Conservation (phyloP, 768 basidiomycete genomes). For the Favolaschia claudopus region DNA sequence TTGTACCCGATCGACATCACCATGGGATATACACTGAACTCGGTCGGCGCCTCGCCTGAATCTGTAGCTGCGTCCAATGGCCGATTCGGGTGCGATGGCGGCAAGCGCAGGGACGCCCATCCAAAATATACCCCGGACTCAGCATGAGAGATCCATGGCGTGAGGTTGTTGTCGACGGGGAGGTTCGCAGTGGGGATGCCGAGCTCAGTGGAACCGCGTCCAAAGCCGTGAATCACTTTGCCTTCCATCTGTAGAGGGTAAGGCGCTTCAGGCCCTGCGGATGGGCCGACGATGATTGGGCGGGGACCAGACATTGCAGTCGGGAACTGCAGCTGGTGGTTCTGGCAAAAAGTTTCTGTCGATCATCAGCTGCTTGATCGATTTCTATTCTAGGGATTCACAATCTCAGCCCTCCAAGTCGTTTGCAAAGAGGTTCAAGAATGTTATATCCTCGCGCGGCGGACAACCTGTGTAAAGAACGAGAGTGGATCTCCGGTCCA, state of each 20-base stretch:
- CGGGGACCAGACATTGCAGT: not conserved
- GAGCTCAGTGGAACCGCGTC: slow-evolving; percentile 29
- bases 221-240: slow-evolving; percentile 31
- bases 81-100: slow-evolving; percentile 25
- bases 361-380: too few relatives aligned
- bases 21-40: slow-evolving; percentile 38
- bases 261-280: slow-evolving; percentile 26
- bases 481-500: too few relatives aligned
- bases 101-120: slow-evolving; percentile 33
- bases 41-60: not conserved
- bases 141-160: slow-evolving; percentile 36
- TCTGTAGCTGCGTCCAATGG: slow-evolving; percentile 2
- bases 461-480: too few relatives aligned
- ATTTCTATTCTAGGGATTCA: too few relatives aligned
- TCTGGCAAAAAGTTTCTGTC: too few relatives aligned
- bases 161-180: slow-evolving; percentile 33
- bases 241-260: slow-evolving; percentile 32
- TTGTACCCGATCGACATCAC: slow-evolving; percentile 41
- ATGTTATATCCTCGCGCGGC: too few relatives aligned
- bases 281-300: slow-evolving; percentile 18
- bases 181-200: slow-evolving; percentile 35
- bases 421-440: too few relatives aligned
- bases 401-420: too few relatives aligned
- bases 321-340: too few relatives aligned
- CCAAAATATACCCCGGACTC: slow-evolving; percentile 39